phyloP scores from a whole-genome alignment of 495 filamentous ascomycete genomes.

The Aspergillus olivimuriae region DNA sequence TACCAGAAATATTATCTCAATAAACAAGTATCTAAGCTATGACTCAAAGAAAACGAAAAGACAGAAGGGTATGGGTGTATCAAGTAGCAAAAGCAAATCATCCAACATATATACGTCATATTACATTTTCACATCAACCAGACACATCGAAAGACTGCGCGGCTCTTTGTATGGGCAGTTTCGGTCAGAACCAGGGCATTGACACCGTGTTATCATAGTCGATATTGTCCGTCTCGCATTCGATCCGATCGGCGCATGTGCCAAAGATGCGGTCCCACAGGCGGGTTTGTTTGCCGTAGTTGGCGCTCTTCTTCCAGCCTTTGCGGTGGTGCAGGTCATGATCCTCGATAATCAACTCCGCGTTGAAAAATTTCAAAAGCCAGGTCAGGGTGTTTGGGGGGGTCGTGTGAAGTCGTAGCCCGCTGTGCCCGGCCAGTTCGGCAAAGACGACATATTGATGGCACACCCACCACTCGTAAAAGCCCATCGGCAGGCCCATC shows the following conservation, averaged over 20 bases:
- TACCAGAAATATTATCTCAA: no score
- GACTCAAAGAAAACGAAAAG: background rate
- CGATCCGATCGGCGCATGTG: conserved; percentile 26
- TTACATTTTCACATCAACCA: background rate
- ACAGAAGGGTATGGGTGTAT: background rate
- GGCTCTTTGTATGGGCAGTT: background rate
- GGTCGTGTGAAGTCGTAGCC: conserved; percentile 26
- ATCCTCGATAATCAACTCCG: conserved; percentile 32
- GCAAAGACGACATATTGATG: conserved; percentile 32
- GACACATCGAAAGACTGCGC: background rate
- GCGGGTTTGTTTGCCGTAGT: conserved; percentile 37
- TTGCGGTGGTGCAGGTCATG: conserved; percentile 36
- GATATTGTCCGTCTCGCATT: conserved; percentile 23
- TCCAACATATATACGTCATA: background rate
- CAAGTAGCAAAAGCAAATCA: background rate
- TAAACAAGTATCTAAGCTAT: no score
- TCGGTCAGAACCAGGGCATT: conserved; percentile 18
- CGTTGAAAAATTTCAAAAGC: conserved; percentile 20
- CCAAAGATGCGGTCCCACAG: conserved; percentile 36
- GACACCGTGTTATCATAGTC: conserved; percentile 26
- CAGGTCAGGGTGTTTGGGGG: conserved; percentile 26
- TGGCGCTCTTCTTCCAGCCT: conserved; percentile 35
- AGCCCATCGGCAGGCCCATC: conserved; percentile 32
- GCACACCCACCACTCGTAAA: conserved; percentile 39
- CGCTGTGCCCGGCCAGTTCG: conserved; percentile 31